Percentiles rank a stretch among this genome's conserved stretches.
These are phyloP conservation scores for Citrus trifoliata DNA, from an alignment of 345 rosid genomes.

Conservation along the genomic window DNA sequence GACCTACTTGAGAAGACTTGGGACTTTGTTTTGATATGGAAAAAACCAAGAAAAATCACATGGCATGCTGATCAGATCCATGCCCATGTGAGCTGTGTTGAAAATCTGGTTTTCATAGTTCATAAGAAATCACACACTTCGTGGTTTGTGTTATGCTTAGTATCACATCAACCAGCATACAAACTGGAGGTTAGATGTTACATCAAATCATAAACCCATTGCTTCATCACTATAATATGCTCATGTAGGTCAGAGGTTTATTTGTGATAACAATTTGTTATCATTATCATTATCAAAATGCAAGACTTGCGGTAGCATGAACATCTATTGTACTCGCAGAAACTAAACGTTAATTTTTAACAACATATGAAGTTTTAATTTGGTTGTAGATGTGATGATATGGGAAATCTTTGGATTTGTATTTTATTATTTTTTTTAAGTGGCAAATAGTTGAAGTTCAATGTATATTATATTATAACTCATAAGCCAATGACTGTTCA, in stretches of 20 bases:
- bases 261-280: not conserved
- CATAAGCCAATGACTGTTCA: not conserved
- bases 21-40: not conserved
- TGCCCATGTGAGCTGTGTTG: not conserved
- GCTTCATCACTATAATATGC: not conserved
- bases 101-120: not conserved
- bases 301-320: too few species aligned
- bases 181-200: not conserved
- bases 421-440: not conserved
- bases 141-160: not conserved
- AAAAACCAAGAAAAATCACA: not conserved
- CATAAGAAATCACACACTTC: not conserved
- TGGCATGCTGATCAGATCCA: not conserved
- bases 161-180: not conserved
- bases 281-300: not conserved
- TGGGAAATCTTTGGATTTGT: not conserved
- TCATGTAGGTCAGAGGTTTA: not conserved
- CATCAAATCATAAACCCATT: not conserved
- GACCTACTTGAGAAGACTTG: not conserved
- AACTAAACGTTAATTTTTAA: not conserved
- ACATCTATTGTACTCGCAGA: not conserved
- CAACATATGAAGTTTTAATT: not conserved
- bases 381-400: not conserved
- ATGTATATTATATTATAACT: too few species aligned
- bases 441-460: too few species aligned